Conservation (phyloP, 345 rosid species). For the Eucalyptus cladocalyx region DNA sequence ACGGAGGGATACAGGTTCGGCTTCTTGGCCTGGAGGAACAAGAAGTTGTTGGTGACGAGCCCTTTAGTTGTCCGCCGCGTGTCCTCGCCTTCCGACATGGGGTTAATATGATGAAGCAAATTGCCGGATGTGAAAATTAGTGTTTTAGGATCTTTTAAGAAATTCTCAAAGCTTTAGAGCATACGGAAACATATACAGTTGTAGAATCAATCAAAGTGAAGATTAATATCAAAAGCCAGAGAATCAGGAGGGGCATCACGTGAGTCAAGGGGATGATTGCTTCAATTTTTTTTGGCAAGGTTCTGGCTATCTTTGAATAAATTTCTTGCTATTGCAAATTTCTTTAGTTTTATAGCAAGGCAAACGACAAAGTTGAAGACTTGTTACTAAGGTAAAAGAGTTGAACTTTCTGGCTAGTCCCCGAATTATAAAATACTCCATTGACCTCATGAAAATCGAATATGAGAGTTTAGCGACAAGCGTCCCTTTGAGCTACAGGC, state of each 20-base stretch:
- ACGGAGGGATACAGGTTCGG: conserved; percentile 34
- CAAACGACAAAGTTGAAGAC: not conserved
- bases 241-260: not conserved
- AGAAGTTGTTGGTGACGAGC: conserved; percentile 16
- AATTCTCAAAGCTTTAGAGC: not conserved
- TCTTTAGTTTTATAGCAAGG: not conserved
- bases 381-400: not conserved
- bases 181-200: not conserved
- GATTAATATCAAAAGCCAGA: not conserved
- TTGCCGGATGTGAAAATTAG: not conserved
- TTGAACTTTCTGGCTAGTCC: not conserved
- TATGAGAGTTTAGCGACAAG: not conserved
- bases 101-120: conserved; percentile 5
- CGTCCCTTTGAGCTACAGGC: not conserved
- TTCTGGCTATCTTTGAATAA: not conserved
- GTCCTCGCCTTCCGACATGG: conserved; percentile 1
- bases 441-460: not conserved
- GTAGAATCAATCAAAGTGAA: not conserved
- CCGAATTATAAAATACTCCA: not conserved
- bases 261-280: not conserved
- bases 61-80: conserved; percentile 27
- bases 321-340: not conserved
- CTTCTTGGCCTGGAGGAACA: conserved; percentile 30
- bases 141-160: not conserved
- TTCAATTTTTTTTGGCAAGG: not conserved